Base-by-base conservation (phyloP, 805 yeast genomes). In the Candida silvatica region DNA sequence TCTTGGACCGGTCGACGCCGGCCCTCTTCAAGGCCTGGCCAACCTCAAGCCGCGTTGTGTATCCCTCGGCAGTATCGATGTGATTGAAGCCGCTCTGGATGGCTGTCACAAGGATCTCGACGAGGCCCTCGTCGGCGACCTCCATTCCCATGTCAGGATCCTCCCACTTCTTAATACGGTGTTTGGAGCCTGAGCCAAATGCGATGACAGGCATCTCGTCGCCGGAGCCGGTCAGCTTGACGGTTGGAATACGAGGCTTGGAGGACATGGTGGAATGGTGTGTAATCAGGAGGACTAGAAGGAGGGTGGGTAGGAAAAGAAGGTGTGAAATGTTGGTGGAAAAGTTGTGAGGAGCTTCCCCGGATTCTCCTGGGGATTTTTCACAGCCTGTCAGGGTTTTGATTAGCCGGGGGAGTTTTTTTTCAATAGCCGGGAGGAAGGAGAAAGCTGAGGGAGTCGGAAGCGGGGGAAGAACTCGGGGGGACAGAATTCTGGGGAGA, bases 41-140 rank as follows among this genome's bases (percentile, higher is more conserved):
- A 31, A 77, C 68, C 49, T 78, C 86, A 1, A 48, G 49, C 40
- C 74, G 73, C 3, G 84, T 79, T 17, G 71, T 65, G 53, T 80
- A 80, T n/a, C 65, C 58, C 44, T 80, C 83, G 1, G 86, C 86
- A 6, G 80, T 74, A 48, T 79, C 87, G 30, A 80, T 54, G 51
- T 77, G 85, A 31, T 56, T 64, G 53, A 69, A 74, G 0, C 81
- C 80, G 12, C 53, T 50, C 2, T 66, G 56, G 17, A 80, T 48
- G 2, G 85, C 77, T 20, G 52, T 49, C 5, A 52, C 39, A 20
- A 77, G 42, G 16, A 72, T 65, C 5, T 66, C 61, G 4, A 69
- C 73, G 27, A 77, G 56, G 6, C 55, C 62, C 19, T 66, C 61
- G 33, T 54, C 57, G 4, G 49, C 31, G 6, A 51, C 37, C 19